phyloP scores from a whole-genome alignment of 202 grass and related monocot species.

The Carex sylvatica region DNA sequence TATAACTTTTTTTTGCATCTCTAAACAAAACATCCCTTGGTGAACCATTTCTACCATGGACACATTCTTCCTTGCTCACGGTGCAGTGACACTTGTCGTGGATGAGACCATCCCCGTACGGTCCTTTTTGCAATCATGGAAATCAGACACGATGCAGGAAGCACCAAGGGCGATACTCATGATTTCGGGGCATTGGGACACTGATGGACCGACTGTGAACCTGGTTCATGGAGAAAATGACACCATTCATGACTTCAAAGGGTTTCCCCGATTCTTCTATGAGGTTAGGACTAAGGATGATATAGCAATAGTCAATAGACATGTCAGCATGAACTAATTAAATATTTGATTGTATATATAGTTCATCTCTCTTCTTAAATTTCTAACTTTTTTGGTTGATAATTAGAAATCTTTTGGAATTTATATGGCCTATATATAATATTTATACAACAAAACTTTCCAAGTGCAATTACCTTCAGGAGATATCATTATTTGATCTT shows the following conservation, averaged over 20 bases:
- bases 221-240: slow-evolving; percentile 46
- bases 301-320: too few relatives aligned
- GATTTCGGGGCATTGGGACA: slow-evolving; percentile 80
- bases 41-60: slow-evolving; percentile 45
- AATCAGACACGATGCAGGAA: slow-evolving; percentile 31
- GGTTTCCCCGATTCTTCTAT: slow-evolving; percentile 33
- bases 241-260: slow-evolving; percentile 71
- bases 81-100: slow-evolving; percentile 56
- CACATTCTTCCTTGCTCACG: slow-evolving; percentile 87
- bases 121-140: slow-evolving; percentile 66
- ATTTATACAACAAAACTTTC: too few relatives aligned
- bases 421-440: too few relatives aligned
- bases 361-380: too few relatives aligned
- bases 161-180: slow-evolving; percentile 60
- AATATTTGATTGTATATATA: too few relatives aligned
- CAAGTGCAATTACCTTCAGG: too few relatives aligned
- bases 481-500: too few relatives aligned
- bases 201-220: slow-evolving; percentile 46
- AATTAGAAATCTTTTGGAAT: too few relatives aligned
- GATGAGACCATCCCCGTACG: slow-evolving; percentile 52
- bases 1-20: neutral
- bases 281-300: neutral
- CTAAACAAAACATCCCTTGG: neutral
- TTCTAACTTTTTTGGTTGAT: too few relatives aligned
- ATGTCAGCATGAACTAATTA: too few relatives aligned